Percentiles rank a stretch among this genome's conserved stretches.
Conservation (phyloP, 1,284 basidiomycete species). For the Cryptococcus sp. region DNA sequence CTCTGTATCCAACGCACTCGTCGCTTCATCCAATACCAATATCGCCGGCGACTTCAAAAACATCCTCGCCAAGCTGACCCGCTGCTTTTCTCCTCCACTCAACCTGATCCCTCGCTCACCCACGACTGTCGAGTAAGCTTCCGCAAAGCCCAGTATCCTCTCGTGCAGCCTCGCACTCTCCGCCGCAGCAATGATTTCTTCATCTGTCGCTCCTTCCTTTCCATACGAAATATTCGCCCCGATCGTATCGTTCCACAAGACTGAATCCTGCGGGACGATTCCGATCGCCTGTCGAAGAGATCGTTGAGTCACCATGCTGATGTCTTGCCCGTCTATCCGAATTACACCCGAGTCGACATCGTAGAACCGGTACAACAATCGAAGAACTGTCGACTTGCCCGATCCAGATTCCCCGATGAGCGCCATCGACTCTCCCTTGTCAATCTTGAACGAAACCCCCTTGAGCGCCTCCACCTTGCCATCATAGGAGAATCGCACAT, state of each 20-base stretch:
- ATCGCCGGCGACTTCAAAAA: conserved; percentile 91
- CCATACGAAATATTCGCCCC: conserved; percentile 94
- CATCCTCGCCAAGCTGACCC: conserved; percentile 86
- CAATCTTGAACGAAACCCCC: conserved; percentile 80
- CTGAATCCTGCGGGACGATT: conserved; percentile 96
- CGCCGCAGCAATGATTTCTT: conserved; percentile 79
- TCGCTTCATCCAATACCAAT: conserved; percentile 95
- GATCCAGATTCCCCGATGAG: conserved; percentile 95
- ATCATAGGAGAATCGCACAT: conserved; percentile 88
- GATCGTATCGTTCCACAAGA: conserved; percentile 91
- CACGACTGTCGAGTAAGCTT: conserved; percentile 80
- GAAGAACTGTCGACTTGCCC: conserved; percentile 92
- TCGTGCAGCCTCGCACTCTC: conserved; percentile 80
- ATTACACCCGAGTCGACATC: conserved; percentile 75
- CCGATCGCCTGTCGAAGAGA: conserved; percentile 77
- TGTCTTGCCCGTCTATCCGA: conserved; percentile 70
- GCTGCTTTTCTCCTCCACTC: conserved; percentile 96
- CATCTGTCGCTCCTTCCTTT: conserved; percentile 74
- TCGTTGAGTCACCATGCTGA: conserved; percentile 65
- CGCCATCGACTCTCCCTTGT: conserved; percentile 90
- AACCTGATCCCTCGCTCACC: conserved; percentile 97
- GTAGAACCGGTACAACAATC: conserved; percentile 92
- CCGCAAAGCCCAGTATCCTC: conserved; percentile 71
- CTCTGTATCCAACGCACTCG: conserved; percentile 86
- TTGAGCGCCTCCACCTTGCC: conserved; percentile 81